A percentile compares a stretch with the other conserved stretches of the same genome.
Evolutionary conservation across 163 green algal species (phyloP).

Genomic region (Volvox carteri): DNA sequence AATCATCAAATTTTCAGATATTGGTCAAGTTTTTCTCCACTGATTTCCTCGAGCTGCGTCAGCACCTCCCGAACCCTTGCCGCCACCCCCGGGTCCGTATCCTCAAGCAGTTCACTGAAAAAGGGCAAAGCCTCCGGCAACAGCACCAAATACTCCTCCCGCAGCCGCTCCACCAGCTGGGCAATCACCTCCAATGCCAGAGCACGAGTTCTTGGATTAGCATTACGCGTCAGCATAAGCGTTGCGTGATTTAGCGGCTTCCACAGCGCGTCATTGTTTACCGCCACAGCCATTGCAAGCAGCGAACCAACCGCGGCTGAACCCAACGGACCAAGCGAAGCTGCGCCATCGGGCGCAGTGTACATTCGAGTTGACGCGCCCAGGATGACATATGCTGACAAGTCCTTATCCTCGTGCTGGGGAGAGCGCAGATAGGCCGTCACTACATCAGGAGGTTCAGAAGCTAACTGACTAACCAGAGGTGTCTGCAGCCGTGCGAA

Average conservation of each 20-base stretch:
- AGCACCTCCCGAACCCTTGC: conserved; percentile 78
- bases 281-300: conserved; percentile 77
- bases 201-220: conserved; percentile 59
- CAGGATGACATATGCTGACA: conserved; percentile 41
- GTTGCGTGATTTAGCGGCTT: conserved; percentile 87
- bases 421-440: conserved; percentile 5
- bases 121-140: conserved; percentile 89
- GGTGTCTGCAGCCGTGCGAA: conserved; percentile 81
- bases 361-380: conserved; percentile 19
- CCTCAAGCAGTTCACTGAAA: conserved; percentile 93
- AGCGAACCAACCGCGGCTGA: conserved; percentile 70
- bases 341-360: conserved; percentile 33
- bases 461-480: conserved; percentile 79
- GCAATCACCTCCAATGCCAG: conserved; percentile 74
- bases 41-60: conserved; percentile 85
- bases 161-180: conserved; percentile 79
- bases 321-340: conserved; percentile 56
- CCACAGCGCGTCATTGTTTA: conserved; percentile 80
- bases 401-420: conserved; percentile 49
- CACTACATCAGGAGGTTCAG: conserved; percentile 42
- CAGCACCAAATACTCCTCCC: conserved; percentile 92
- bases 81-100: conserved; percentile 81
- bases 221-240: conserved; percentile 84
- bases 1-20: conserved; percentile 76
- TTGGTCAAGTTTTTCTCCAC: conserved; percentile 88